Conservation (phyloP, 2,329 filamentous ascomycete genomes). For the Paracoccidioides brasiliensis region DNA sequence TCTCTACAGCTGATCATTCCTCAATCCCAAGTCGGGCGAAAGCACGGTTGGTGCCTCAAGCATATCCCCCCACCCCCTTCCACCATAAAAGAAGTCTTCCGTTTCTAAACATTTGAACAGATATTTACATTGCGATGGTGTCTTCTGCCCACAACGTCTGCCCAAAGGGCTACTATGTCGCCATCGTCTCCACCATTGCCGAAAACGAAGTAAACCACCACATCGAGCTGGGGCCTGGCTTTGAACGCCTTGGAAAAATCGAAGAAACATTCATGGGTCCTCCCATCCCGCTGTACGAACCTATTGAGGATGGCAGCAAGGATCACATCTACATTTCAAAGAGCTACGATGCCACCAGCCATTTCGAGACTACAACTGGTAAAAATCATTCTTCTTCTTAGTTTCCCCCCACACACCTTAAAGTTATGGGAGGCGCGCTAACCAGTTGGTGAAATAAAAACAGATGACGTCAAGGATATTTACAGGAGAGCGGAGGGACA, state of each 20-base stretch:
- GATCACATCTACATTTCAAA: conserved; percentile 97
- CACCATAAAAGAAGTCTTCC: neutral
- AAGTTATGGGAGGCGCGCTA: neutral
- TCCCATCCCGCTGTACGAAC: conserved; percentile 89
- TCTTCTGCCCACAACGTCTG: conserved; percentile 95
- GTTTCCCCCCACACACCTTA: neutral
- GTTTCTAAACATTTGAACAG: conserved; percentile 31
- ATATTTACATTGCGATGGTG: conserved; percentile 94
- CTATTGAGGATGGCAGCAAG: conserved; percentile 63
- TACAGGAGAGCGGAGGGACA: conserved; percentile 72
- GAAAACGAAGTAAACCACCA: conserved; percentile 89
- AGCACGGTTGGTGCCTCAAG: conserved; percentile 57
- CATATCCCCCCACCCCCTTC: neutral
- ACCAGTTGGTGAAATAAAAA: neutral
- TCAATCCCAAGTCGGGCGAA: conserved; percentile 90
- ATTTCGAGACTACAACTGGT: conserved; percentile 83
- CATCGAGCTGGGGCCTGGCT: conserved; percentile 80
- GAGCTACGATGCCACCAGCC: conserved; percentile 94
- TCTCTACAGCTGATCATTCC: conserved; percentile 94
- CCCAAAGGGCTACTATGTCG: conserved; percentile 97
- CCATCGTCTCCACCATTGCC: conserved; percentile 94
- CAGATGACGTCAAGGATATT: conserved; percentile 86
- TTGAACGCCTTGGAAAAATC: conserved; percentile 82
- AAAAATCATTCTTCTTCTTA: conserved; percentile 14
- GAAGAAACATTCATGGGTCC: conserved; percentile 96